These are phyloP conservation scores for Cornus kousa DNA, from an alignment of 148 eudicot genomes.

Conservation along the genomic window DNA sequence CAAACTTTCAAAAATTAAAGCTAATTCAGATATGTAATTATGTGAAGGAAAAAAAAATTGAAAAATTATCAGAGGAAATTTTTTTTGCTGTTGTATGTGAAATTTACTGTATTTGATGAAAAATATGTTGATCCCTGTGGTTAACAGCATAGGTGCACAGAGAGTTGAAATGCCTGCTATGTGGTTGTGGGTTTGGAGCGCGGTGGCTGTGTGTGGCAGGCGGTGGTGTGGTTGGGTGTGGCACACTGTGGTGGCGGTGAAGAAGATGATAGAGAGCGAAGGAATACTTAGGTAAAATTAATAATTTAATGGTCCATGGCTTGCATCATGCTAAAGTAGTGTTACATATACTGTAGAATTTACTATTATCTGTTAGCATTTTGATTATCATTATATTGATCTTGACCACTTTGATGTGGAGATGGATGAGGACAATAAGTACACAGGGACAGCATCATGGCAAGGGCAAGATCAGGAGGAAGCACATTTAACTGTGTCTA, in stretches of 20 bases:
- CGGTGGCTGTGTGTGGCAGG: no score
- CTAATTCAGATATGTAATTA: no score
- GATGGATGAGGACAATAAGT: constrained; percentile 41
- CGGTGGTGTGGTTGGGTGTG: no score
- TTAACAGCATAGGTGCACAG: constrained; percentile 72
- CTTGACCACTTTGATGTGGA: constrained; percentile 47
- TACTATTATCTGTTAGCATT: not conserved
- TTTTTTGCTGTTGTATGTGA: not conserved
- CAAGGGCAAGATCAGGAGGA: constrained; percentile 68
- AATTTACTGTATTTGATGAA: not conserved
- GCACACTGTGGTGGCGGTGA: no score
- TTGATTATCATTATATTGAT: not conserved
- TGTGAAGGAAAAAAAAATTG: no score
- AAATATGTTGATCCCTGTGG: not conserved
- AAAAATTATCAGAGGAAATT: no score
- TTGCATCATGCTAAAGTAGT: not conserved
- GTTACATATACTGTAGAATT: not conserved
- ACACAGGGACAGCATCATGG: constrained; percentile 33
- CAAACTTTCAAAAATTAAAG: no score
- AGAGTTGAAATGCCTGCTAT: constrained; percentile 48
- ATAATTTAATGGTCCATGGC: no score
- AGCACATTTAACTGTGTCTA: constrained; percentile 19
- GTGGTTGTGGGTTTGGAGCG: no score
- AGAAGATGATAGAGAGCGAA: no score
- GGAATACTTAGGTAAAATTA: no score